Conservation (phyloP, 2,329 filamentous ascomycete species). For the Escovopsis sp. region DNA sequence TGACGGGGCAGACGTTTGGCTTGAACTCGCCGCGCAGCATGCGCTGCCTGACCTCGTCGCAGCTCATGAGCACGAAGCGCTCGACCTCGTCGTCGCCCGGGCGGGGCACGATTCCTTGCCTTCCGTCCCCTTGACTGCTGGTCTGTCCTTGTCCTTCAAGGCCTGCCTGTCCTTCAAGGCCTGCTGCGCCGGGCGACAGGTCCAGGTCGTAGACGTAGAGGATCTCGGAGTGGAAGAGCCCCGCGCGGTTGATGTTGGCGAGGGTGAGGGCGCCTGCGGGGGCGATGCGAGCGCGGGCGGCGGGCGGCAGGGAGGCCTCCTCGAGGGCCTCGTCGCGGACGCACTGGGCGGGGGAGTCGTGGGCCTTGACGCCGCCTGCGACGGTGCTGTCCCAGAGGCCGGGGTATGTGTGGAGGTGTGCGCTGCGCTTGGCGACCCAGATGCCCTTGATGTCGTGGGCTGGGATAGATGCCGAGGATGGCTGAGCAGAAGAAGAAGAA, state of each 20-base stretch:
- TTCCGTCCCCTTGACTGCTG: too few relatives aligned
- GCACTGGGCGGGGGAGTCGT: slow-evolving; percentile 50
- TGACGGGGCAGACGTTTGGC: slow-evolving; percentile 63
- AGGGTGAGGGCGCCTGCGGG: slow-evolving; percentile 22
- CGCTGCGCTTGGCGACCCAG: slow-evolving; percentile 57
- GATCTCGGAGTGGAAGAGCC: slow-evolving; percentile 23
- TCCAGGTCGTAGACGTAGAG: slow-evolving; percentile 65
- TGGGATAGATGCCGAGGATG: too few relatives aligned
- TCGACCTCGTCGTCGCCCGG: slow-evolving; percentile 70
- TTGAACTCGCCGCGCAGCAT: slow-evolving; percentile 63
- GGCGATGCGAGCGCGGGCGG: slow-evolving; percentile 12
- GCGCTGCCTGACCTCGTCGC: slow-evolving; percentile 43
- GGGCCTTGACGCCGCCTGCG: slow-evolving; percentile 58
- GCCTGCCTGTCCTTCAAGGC: too few relatives aligned
- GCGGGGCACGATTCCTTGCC: slow-evolving; percentile 28
- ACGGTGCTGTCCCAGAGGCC: slow-evolving; percentile 69
- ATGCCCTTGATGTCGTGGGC: slow-evolving; percentile 28
- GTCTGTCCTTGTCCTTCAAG: too few relatives aligned
- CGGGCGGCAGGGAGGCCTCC: slow-evolving; percentile 39
- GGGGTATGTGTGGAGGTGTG: slow-evolving; percentile 56
- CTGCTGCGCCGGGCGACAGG: slow-evolving; percentile 23
- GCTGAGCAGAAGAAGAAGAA: too few relatives aligned
- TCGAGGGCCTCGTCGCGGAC: slow-evolving; percentile 58
- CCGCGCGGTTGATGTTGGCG: slow-evolving; percentile 16
- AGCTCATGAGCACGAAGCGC: slow-evolving; percentile 52